phyloP scores from a whole-genome alignment of 2,329 filamentous ascomycete genomes.

The Hymenoscyphus infarciens region DNA sequence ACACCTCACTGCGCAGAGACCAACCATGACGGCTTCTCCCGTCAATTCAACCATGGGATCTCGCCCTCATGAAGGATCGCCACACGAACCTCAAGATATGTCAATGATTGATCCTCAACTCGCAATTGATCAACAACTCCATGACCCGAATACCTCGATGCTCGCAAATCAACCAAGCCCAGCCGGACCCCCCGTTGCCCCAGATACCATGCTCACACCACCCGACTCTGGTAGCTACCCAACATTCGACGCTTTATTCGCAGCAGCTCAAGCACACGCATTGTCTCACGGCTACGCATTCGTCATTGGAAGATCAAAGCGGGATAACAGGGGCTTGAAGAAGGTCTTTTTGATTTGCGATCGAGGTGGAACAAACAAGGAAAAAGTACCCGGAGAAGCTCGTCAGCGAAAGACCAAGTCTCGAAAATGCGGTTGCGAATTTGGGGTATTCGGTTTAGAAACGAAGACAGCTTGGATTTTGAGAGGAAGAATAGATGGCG shows the following conservation, averaged over 20 bases:
- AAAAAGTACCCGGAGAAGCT: constrained; percentile 35
- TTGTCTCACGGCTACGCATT: constrained; percentile 66
- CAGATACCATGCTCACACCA: constrained; percentile 33
- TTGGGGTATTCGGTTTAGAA: constrained; percentile 68
- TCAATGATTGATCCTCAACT: constrained; percentile 37
- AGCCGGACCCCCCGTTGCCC: constrained; percentile 20
- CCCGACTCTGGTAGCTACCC: constrained; percentile 63
- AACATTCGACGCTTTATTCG: constrained; percentile 61
- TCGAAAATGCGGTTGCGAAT: constrained; percentile 65
- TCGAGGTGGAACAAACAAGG: constrained; percentile 61
- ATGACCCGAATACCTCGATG: constrained; percentile 22
- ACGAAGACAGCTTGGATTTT: constrained; percentile 65
- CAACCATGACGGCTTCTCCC: constrained; percentile 29
- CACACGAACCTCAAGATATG: constrained; percentile 29
- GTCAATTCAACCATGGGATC: constrained; percentile 25
- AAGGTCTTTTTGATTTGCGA: constrained; percentile 67
- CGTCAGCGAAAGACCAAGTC: constrained; percentile 61
- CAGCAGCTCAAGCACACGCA: constrained; percentile 61
- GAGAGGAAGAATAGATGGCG: constrained; percentile 56
- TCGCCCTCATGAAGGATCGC: constrained; percentile 27
- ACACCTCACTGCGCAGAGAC: constrained; percentile 25
- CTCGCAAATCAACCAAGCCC: constrained; percentile 15
- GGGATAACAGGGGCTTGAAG: constrained; percentile 62
- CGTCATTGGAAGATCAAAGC: constrained; percentile 63
- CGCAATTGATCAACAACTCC: constrained; percentile 32